These are phyloP conservation scores for Carex littledalei DNA, from an alignment of 176 grass and related monocot species.

Conservation along the genomic window DNA sequence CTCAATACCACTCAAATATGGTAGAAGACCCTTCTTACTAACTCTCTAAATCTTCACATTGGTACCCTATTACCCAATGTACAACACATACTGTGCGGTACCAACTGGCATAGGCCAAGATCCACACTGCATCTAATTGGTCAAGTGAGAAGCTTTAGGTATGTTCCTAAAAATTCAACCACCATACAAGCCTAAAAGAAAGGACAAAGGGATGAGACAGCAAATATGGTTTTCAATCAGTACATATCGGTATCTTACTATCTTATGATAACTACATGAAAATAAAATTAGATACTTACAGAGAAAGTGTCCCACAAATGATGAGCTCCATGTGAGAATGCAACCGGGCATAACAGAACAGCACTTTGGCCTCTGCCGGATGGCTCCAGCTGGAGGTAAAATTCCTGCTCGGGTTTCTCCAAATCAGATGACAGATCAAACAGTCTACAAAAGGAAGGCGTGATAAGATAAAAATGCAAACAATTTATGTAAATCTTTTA, in stretches of 20 bases:
- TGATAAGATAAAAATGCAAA: slow-evolving; percentile 4
- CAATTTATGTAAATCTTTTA: background rate
- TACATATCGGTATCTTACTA: background rate
- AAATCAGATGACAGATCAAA: slow-evolving; percentile 82
- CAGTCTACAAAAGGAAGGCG: slow-evolving; percentile 50
- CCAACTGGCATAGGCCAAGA: background rate
- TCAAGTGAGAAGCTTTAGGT: background rate
- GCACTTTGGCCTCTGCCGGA: slow-evolving; percentile 69
- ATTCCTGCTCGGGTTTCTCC: slow-evolving; percentile 74
- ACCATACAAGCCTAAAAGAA: background rate
- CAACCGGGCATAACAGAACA: slow-evolving; percentile 63
- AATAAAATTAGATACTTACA: slow-evolving; percentile 36
- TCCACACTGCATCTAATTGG: background rate
- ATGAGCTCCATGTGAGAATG: slow-evolving; percentile 79
- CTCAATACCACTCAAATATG: background rate
- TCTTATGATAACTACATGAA: background rate
- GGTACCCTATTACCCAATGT: background rate
- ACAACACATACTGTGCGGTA: background rate
- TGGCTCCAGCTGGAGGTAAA: slow-evolving; percentile 75
- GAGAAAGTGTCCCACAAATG: slow-evolving; percentile 97
- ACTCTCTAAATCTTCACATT: background rate
- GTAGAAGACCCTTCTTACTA: background rate
- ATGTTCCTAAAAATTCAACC: background rate
- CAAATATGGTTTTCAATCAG: background rate
- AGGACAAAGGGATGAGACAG: background rate